Percentiles rank a stretch among this genome's conserved stretches.
Evolutionary conservation across 2,329 filamentous ascomycete species (phyloP).

Genomic region (Calonectria montana): DNA sequence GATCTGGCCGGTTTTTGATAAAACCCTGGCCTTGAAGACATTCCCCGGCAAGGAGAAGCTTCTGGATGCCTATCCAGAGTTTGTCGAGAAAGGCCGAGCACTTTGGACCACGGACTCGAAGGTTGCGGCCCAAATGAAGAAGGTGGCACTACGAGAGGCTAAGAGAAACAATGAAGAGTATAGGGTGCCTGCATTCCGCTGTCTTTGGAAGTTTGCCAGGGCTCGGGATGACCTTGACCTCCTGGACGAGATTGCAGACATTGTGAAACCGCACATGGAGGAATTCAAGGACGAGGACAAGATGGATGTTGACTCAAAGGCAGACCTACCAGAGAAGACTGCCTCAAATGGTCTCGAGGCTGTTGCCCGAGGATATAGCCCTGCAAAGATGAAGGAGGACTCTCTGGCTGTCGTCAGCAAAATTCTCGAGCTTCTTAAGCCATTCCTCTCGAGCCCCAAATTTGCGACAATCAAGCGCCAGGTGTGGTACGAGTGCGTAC

Average conservation of each 20-base stretch:
- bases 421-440: constrained; percentile 54
- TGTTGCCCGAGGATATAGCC: constrained; percentile 61
- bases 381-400: constrained; percentile 49
- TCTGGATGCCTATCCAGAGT: constrained; percentile 81
- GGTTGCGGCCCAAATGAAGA: constrained; percentile 76
- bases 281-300: constrained; percentile 67
- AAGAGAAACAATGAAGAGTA: constrained; percentile 92
- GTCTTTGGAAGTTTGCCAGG: constrained; percentile 78
- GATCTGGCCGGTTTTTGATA: constrained; percentile 88
- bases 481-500: constrained; percentile 63
- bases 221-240: constrained; percentile 77
- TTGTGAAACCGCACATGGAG: constrained; percentile 73
- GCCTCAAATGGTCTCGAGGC: constrained; percentile 64
- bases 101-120: constrained; percentile 66
- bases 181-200: constrained; percentile 77
- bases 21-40: constrained; percentile 86
- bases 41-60: constrained; percentile 93
- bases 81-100: constrained; percentile 72
- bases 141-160: constrained; percentile 86
- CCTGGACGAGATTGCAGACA: constrained; percentile 71
- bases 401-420: constrained; percentile 52
- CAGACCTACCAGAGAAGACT: constrained; percentile 56
- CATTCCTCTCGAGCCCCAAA: constrained; percentile 51
- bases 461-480: constrained; percentile 59
- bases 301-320: constrained; percentile 76